phyloP scores from a whole-genome alignment of 257 asterid species.

The Penstemon barbatus region DNA sequence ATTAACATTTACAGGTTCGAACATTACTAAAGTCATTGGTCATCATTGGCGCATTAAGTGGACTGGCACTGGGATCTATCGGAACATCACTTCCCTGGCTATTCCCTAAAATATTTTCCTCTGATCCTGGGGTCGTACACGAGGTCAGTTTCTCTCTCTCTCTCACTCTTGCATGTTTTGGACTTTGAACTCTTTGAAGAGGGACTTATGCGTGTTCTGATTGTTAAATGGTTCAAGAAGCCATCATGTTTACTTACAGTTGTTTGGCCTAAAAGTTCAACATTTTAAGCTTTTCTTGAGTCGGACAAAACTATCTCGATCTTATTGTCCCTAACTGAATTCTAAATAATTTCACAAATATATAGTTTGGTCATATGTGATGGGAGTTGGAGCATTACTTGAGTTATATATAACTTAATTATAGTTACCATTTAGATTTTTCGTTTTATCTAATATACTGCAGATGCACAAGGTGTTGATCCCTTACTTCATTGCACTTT shows the following conservation, averaged over 20 bases:
- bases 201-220: background rate
- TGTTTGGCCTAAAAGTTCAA: background rate
- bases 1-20: constrained; percentile 46
- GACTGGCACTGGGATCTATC: constrained; percentile 58
- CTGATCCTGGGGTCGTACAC: constrained; percentile 55
- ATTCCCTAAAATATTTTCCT: constrained; percentile 68
- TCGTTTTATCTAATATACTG: constrained; percentile 21
- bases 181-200: background rate
- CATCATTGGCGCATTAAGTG: constrained; percentile 65
- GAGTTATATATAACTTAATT: too few species aligned
- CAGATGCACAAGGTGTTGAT: constrained; percentile 84
- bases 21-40: constrained; percentile 61
- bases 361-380: background rate
- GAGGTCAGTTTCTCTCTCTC: constrained; percentile 48
- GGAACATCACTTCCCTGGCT: constrained; percentile 76
- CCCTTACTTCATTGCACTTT: constrained; percentile 67
- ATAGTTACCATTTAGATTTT: background rate
- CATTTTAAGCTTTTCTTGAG: too few species aligned
- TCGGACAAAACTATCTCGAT: background rate
- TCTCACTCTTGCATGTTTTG: constrained; percentile 12
- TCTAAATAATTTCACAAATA: background rate
- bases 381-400: background rate
- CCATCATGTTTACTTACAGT: background rate
- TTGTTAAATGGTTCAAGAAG: background rate
- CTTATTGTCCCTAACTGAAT: background rate